Percentiles rank a stretch among this genome's conserved stretches.
phyloP scores from a whole-genome alignment of 1,284 basidiomycete genomes.

The Fistulinella cinereoalba region DNA sequence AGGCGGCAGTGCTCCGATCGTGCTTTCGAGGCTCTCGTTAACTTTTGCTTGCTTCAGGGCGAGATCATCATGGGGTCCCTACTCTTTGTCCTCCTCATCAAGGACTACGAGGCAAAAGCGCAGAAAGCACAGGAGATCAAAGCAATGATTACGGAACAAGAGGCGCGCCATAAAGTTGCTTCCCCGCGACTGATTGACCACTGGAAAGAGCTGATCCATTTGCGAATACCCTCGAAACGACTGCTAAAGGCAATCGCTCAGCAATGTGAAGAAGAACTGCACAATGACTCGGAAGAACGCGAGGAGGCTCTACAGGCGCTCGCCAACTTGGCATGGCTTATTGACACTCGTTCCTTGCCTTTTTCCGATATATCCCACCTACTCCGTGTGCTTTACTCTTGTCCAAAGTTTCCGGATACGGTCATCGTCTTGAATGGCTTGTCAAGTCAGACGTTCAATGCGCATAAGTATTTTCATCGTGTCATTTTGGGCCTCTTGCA shows the following conservation, averaged over 20 bases:
- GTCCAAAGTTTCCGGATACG: slow-evolving; percentile 43
- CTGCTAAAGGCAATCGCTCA: slow-evolving; percentile 25
- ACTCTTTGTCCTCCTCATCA: slow-evolving; percentile 61
- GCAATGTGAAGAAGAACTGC: slow-evolving; percentile 23
- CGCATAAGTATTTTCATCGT: slow-evolving; percentile 55
- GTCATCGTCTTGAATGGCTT: slow-evolving; percentile 43
- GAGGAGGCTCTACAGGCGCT: slow-evolving; percentile 52
- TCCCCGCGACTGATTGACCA: slow-evolving; percentile 13
- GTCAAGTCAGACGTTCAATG: slow-evolving; percentile 38
- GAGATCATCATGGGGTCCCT: slow-evolving; percentile 71
- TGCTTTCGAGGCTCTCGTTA: slow-evolving; percentile 60
- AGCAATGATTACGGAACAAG: slow-evolving; percentile 23
- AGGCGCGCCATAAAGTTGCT: slow-evolving; percentile 6
- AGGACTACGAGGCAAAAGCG: slow-evolving; percentile 53
- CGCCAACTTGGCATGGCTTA: slow-evolving; percentile 50
- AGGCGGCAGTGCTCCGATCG: slow-evolving; percentile 51
- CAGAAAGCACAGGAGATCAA: slow-evolving; percentile 23
- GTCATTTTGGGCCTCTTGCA: slow-evolving; percentile 48
- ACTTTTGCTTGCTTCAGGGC: slow-evolving; percentile 66
- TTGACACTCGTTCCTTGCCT: slow-evolving; percentile 50
- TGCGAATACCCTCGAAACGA: slow-evolving; percentile 25
- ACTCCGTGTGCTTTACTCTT: slow-evolving; percentile 47
- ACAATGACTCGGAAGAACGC: slow-evolving; percentile 10
- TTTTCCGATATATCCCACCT: slow-evolving; percentile 44
- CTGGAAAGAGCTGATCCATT: slow-evolving; percentile 21